phyloP scores from a whole-genome alignment of 208 protist genomes.

The Phytomonas francai region DNA sequence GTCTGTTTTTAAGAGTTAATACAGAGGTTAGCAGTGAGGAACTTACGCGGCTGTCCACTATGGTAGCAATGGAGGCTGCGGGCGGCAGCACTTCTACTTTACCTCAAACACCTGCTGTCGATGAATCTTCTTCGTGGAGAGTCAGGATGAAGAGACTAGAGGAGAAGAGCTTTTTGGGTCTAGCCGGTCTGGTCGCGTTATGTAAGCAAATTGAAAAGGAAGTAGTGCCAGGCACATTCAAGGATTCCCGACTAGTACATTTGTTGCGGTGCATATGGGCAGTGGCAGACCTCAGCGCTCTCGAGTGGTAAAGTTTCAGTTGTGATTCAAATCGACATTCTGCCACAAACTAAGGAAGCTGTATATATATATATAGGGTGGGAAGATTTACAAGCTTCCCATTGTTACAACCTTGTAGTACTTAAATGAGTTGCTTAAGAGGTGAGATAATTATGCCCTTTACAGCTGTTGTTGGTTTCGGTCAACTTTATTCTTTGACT shows the following conservation, averaged over 20 bases:
- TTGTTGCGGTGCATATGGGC: constrained; percentile 48
- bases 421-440: neutral
- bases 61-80: neutral
- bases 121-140: neutral
- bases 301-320: constrained; percentile 14
- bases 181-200: constrained; percentile 54
- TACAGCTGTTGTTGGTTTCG: neutral
- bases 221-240: constrained; percentile 37
- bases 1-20: constrained; percentile 32
- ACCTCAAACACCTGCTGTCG: neutral
- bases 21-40: neutral
- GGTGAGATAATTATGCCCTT: neutral
- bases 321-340: neutral
- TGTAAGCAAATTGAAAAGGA: constrained; percentile 40
- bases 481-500: neutral
- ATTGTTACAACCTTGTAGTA: neutral
- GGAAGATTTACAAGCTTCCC: neutral
- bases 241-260: constrained; percentile 22
- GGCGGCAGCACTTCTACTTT: neutral
- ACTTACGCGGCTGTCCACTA: neutral
- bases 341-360: neutral
- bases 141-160: constrained; percentile 11
- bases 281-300: constrained; percentile 25
- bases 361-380: neutral
- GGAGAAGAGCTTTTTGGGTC: constrained; percentile 46